Conservation (phyloP, 257 asterid species). For the Ehretia macrophylla region DNA sequence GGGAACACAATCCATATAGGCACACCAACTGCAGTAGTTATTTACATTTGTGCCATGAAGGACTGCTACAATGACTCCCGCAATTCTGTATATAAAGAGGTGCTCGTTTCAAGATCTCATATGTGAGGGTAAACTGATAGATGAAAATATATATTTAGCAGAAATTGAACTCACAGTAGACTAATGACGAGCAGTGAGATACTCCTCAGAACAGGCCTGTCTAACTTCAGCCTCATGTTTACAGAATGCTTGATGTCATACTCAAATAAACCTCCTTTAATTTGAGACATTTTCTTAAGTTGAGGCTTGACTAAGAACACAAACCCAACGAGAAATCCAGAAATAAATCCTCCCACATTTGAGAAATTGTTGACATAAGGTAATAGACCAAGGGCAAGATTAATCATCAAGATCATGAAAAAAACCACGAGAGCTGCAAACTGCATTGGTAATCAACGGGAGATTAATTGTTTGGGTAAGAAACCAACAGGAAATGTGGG, state of each 20-base stretch:
- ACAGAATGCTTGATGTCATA: constrained; percentile 46
- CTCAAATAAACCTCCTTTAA: constrained; percentile 60
- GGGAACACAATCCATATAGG: constrained; percentile 65
- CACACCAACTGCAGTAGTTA: constrained; percentile 72
- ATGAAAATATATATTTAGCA: background rate
- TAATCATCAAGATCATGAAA: constrained; percentile 38
- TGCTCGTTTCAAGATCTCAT: background rate
- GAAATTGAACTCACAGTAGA: constrained; percentile 55
- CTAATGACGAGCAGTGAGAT: constrained; percentile 44
- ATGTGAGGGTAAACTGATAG: background rate
- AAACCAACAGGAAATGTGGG: constrained; percentile 4
- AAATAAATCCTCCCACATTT: constrained; percentile 68
- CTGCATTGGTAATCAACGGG: constrained; percentile 33
- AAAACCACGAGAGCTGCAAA: constrained; percentile 43
- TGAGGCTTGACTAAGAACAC: constrained; percentile 60
- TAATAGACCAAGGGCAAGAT: constrained; percentile 57
- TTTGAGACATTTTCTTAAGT: constrained; percentile 34
- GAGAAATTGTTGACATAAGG: constrained; percentile 78
- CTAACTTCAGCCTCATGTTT: constrained; percentile 41
- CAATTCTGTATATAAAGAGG: constrained; percentile 39
- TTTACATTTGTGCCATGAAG: constrained; percentile 42
- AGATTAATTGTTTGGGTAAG: constrained; percentile 9
- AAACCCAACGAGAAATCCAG: constrained; percentile 74
- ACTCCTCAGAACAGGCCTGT: constrained; percentile 58
- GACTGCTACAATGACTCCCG: constrained; percentile 49